Evolutionary conservation across 1,139 yeast genomes (phyloP), one percentile per base, ranked within the genome.

Genomic region (Lodderomyces parapsilosis): DNA sequence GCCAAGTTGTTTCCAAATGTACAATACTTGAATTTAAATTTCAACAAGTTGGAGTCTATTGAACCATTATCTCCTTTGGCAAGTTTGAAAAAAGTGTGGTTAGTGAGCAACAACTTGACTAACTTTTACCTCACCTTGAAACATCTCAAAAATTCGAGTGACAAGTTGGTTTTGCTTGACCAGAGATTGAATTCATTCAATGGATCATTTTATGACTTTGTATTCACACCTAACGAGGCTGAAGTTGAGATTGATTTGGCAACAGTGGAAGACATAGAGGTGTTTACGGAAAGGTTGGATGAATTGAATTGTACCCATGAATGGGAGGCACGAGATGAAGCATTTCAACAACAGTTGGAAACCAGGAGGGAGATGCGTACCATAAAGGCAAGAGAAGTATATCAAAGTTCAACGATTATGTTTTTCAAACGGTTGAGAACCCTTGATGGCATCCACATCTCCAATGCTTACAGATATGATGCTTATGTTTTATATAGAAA

Each of bases 131-230:
- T 53, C 13, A 49, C 75, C 1, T 51, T 77, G n/a, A 55, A 56
- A 6, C 64, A 69, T 3, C 55, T 71, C 30, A 52, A 60, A 8
- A 63, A 60, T 0, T 56, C 66, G 1, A 57, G 79, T 36, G 43
- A 53, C 6, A 53, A 63, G 1, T 57, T 80, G 44, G 63, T 58
- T 43, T 59, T 66, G 9, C 54, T 80, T 15, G 85, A 80, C 55
- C 50, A 77, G 37, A 62, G 84, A 42, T 71, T 78, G 44, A 80
- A 80, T 50, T 74, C 80, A 8, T 52, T 78, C 34, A 78, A 73
- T 35, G 59, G 62, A 30, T 72, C 68, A 11, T 64, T 76, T 37
- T 79, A 80, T 53, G 81, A 83, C 0, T 77, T 67, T 52, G 76
- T 79, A 1, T 78, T 78, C 56, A 71, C 70, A 47, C 74, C 77